Conservation (phyloP, 2,329 filamentous ascomycete species). For the Beauveria asiatica region DNA sequence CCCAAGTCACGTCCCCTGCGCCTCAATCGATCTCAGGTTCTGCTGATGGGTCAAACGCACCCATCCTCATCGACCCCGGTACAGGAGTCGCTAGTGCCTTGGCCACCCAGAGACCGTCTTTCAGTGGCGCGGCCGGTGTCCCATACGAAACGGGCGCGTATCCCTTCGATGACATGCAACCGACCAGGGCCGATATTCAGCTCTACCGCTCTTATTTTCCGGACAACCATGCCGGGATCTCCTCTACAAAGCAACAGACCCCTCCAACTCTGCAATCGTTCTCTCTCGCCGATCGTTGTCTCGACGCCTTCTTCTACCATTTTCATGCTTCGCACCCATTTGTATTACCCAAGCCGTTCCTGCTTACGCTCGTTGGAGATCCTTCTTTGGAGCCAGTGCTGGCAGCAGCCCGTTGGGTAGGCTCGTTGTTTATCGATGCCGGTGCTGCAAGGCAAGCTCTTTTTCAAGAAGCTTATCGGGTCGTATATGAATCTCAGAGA, state of each 20-base stretch:
- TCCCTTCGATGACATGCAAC: constrained; percentile 12
- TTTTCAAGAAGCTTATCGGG: constrained; percentile 49
- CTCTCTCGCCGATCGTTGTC: constrained; percentile 41
- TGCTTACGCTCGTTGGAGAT: constrained; percentile 41
- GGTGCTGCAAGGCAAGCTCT: constrained; percentile 38
- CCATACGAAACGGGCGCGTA: constrained; percentile 7
- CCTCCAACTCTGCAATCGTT: constrained; percentile 17
- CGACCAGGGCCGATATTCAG: constrained; percentile 22
- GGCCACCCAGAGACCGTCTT: constrained; percentile 13
- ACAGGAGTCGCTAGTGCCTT: not conserved
- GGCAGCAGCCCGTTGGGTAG: constrained; percentile 47
- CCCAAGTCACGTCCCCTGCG: constrained; percentile 36
- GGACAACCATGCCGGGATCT: constrained; percentile 24
- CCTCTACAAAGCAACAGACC: constrained; percentile 3
- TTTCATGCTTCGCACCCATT: constrained; percentile 53
- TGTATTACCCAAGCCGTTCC: constrained; percentile 42
- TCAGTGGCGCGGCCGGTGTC: constrained; percentile 18
- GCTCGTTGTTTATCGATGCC: constrained; percentile 45
- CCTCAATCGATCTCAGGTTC: constrained; percentile 3
- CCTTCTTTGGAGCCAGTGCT: constrained; percentile 39
- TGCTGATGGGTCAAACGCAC: constrained; percentile 28
- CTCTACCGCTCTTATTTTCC: constrained; percentile 28
- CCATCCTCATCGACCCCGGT: constrained; percentile 22
- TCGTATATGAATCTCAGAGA: constrained; percentile 38
- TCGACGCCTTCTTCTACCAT: constrained; percentile 50